Conservation (phyloP, 768 basidiomycete genomes). For the Termitomyces sp. region DNA sequence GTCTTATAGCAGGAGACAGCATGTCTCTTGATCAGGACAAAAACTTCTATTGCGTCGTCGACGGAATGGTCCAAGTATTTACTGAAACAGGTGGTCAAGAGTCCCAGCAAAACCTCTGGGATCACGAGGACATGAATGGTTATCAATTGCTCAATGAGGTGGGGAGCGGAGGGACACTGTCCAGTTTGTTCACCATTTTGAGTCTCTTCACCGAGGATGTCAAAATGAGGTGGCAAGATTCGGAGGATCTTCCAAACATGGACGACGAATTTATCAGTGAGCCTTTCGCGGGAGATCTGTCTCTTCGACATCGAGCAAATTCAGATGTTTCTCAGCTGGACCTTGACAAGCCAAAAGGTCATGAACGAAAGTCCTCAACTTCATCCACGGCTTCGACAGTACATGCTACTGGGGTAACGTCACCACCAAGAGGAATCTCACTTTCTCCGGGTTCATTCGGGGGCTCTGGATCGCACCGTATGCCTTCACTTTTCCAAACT, state of each 20-base stretch:
- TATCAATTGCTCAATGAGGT: conserved; percentile 97
- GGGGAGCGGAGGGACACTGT: conserved; percentile 90
- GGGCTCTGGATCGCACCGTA: conserved; percentile 17
- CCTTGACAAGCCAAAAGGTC: conserved; percentile 33
- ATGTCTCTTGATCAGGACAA: conserved; percentile 88
- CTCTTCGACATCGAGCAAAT: conserved; percentile 39
- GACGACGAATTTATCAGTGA: conserved; percentile 22
- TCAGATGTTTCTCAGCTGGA: conserved; percentile 66
- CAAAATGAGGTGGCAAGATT: conserved; percentile 83
- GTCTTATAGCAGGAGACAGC: conserved; percentile 95
- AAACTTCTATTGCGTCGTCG: conserved; percentile 97
- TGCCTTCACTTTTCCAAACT: conserved; percentile 17
- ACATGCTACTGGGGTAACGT: conserved; percentile 38
- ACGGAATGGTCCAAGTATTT: conserved; percentile 95
- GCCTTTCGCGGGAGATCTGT: conserved; percentile 18
- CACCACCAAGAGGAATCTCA: conserved; percentile 22
- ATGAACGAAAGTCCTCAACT: conserved; percentile 48
- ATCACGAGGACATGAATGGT: conserved; percentile 88
- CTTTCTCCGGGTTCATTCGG: conserved; percentile 23
- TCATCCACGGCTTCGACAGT: conserved; percentile 73
- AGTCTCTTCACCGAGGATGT: conserved; percentile 95
- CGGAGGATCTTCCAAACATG: conserved; percentile 37
- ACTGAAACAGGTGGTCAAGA: conserved; percentile 59
- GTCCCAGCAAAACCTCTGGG: conserved; percentile 58
- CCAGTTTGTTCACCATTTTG: conserved; percentile 94